Base-by-base conservation (phyloP, 2,329 filamentous ascomycete genomes). In the Penicillium brevicompactum region DNA sequence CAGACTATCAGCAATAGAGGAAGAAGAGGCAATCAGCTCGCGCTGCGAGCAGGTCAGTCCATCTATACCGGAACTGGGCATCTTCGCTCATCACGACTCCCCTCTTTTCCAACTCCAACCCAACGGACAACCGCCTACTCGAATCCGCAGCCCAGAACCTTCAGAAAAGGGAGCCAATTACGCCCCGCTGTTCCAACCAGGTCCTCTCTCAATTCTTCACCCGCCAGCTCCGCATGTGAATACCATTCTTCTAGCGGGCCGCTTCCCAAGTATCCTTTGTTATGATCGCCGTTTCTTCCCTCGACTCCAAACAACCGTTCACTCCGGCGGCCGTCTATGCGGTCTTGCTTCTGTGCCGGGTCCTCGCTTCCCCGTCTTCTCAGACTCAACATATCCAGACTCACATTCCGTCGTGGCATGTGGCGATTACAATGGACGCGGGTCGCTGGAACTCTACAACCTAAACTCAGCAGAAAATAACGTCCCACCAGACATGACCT, bases 231-330 rank as follows among this genome's bases (percentile, higher is more conserved):
- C 84, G 1, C 80, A 84, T 58, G 79, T 86, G 16, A 89, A 90
- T 47, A 89, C 94, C 30, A 94, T 97, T 40, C 93, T 92, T 76
- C 86, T 97, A 34, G 91, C 89, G 4, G 93, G 93, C 0, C 85
- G 93, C 14, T 97, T 97, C 70, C 89, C 92, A 4, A 92, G 87
- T 65, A 90, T 97, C 53, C 78, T 97, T 3, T 88, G 91, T 68
- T 97, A 96, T 74, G 92, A 97, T 69, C 85, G 92, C 3, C 87
- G 93, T 43, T 91, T 85, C 72, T 95, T 97, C 66, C 90, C 91
- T 0, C 84, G 84, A 14, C 82, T 96, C 7, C 83, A 86, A 56
- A 87, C 86, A 5, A 91, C 91, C 0, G 87, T 96, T 9, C 87
- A 96, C 73, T 96, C 91, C 0, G 92, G 92, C 2, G 91, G 90